Percentiles rank a stretch among this genome's conserved stretches.
Conservation (phyloP, 306 rosid genomes). For the Ormosia semicastrata region DNA sequence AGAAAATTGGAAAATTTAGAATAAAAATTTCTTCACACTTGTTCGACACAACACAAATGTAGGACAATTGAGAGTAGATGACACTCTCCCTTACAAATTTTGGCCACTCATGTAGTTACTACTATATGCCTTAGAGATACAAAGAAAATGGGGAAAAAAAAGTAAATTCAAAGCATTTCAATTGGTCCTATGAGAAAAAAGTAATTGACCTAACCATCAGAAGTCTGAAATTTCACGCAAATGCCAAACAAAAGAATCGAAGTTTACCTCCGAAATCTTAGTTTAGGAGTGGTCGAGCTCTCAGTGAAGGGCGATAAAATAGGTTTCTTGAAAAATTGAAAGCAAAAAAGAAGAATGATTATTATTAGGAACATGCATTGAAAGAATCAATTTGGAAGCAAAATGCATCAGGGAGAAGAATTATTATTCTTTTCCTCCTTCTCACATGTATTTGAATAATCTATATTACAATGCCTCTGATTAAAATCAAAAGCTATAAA, state of each 20-base stretch:
- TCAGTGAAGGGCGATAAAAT: conserved; percentile 75
- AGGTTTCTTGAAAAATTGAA: conserved; percentile 65
- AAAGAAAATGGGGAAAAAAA: background rate
- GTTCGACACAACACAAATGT: background rate
- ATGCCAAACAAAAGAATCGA: conserved; percentile 7
- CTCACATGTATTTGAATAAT: too few relatives aligned
- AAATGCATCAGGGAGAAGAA: background rate
- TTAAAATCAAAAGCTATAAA: too few relatives aligned
- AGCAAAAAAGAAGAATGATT: background rate
- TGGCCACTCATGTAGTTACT: background rate
- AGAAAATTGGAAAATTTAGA: background rate
- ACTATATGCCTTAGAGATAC: background rate
- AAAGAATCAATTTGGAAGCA: background rate
- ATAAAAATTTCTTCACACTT: background rate
- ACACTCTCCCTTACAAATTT: background rate
- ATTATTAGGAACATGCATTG: background rate
- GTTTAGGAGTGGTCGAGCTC: conserved; percentile 73
- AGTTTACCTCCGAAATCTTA: conserved; percentile 59
- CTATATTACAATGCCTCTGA: too few relatives aligned
- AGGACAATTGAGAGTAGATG: background rate
- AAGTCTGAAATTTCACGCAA: background rate
- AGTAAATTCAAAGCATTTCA: background rate
- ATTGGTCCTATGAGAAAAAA: background rate
- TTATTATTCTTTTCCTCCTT: too few relatives aligned
- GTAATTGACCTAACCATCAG: background rate